Percentiles rank a stretch among this genome's conserved stretches.
phyloP scores from a whole-genome alignment of 2,329 filamentous ascomycete genomes.

The Calycina herbarum region DNA sequence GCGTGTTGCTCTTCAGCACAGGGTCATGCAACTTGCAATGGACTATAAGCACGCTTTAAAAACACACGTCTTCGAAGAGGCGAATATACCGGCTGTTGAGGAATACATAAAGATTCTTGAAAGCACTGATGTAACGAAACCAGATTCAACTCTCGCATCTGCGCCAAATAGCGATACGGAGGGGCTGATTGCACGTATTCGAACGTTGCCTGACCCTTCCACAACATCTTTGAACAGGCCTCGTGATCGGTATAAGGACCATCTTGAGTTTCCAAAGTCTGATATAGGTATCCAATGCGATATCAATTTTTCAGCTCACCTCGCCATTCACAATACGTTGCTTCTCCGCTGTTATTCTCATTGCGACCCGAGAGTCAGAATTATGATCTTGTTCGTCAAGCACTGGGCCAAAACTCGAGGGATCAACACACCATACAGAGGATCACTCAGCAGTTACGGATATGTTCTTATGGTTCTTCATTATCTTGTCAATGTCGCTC shows the following conservation, averaged over 20 bases:
- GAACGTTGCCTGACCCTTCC: constrained; percentile 40
- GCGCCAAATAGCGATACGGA: constrained; percentile 16
- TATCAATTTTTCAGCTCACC: constrained; percentile 85
- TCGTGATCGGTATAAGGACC: constrained; percentile 55
- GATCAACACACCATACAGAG: constrained; percentile 84
- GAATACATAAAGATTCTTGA: constrained; percentile 54
- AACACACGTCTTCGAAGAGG: constrained; percentile 47
- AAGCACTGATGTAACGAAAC: constrained; percentile 32
- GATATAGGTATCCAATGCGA: constrained; percentile 85
- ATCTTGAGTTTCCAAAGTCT: constrained; percentile 74
- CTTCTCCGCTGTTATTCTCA: constrained; percentile 81
- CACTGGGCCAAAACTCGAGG: constrained; percentile 83
- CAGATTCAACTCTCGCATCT: constrained; percentile 25
- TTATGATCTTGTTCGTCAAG: constrained; percentile 84
- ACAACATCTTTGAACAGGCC: constrained; percentile 50
- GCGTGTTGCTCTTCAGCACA: constrained; percentile 45
- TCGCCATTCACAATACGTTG: constrained; percentile 80
- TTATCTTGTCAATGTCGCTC: constrained; percentile 79
- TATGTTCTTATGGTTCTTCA: constrained; percentile 92
- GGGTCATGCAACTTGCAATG: constrained; percentile 54
- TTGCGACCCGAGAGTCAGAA: constrained; percentile 74
- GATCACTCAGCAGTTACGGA: constrained; percentile 85
- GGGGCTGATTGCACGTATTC: constrained; percentile 28
- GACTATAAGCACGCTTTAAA: constrained; percentile 57
- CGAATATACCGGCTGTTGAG: constrained; percentile 41